Conservation (phyloP, 805 yeast genomes). For the Candida tammaniensis region DNA sequence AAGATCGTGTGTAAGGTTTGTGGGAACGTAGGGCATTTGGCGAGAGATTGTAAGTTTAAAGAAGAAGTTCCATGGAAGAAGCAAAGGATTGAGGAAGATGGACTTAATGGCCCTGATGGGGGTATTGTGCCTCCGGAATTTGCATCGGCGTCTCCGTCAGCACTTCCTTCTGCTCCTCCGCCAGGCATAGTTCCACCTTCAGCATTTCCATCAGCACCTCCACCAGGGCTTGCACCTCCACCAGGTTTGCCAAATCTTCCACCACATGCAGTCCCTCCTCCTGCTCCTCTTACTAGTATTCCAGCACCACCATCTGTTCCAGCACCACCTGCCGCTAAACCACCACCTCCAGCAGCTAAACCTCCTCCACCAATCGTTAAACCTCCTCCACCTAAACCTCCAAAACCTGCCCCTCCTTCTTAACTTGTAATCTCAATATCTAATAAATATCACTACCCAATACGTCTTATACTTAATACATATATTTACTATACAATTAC, state of each 20-base stretch:
- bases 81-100: conserved; percentile 17
- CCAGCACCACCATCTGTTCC: conserved; percentile 16
- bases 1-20: conserved; percentile 70
- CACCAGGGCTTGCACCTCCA: conserved; percentile 7
- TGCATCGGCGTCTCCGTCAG: conserved; percentile 15
- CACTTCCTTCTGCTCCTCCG: conserved; percentile 11
- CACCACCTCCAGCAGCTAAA: conserved; percentile 14
- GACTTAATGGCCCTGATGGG: conserved; percentile 18
- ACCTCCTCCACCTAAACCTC: conserved; percentile 6
- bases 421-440: too few species aligned
- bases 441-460: too few species aligned
- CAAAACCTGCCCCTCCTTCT: conserved; percentile 10
- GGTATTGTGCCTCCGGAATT: conserved; percentile 6
- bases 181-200: conserved; percentile 9
- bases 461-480: too few species aligned
- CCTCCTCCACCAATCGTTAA: conserved; percentile 6
- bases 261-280: conserved; percentile 11
- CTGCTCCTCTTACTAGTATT: conserved; percentile 1
- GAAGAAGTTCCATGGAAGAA: conserved; percentile 26
- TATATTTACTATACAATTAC: too few species aligned
- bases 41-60: conserved; percentile 72
- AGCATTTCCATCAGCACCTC: conserved; percentile 13
- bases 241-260: conserved; percentile 4
- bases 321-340: conserved; percentile 21
- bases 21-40: conserved; percentile 82